These are phyloP conservation scores for Choanephora cucurbitarum DNA, from an alignment of 371 early-diverging fungal species.

Conservation along the genomic window DNA sequence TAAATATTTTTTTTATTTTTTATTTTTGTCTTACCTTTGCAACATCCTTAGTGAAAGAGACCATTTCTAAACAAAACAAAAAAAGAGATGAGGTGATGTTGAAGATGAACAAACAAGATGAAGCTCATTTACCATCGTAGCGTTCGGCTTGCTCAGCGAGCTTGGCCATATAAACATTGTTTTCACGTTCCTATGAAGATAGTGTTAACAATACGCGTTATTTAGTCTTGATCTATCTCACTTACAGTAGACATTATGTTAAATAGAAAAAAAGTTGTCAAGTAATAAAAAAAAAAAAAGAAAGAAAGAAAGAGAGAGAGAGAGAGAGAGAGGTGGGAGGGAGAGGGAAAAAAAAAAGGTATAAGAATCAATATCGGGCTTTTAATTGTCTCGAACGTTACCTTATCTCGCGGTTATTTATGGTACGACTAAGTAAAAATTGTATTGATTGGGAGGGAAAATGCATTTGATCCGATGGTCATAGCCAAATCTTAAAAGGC, in stretches of 20 bases:
- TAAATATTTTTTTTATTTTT: constrained; percentile 5
- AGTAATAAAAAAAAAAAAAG: constrained; percentile 6
- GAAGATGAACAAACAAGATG: background rate
- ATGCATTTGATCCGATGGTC: too few relatives aligned
- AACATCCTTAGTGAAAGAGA: constrained; percentile 89
- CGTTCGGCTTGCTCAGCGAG: constrained; percentile 99
- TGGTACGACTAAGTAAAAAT: background rate
- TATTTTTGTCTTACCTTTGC: constrained; percentile 47
- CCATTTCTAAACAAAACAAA: constrained; percentile 78
- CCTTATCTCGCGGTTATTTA: background rate
- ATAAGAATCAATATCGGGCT: background rate
- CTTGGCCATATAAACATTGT: constrained; percentile 90
- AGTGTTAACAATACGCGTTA: constrained; percentile 1
- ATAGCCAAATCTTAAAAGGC: too few relatives aligned
- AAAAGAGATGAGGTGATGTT: background rate
- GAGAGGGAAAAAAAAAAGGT: background rate
- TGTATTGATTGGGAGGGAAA: too few relatives aligned
- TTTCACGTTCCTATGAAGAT: constrained; percentile 46
- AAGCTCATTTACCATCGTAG: constrained; percentile 73
- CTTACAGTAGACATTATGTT: constrained; percentile 21
- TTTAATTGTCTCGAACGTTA: background rate
- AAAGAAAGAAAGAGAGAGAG: constrained; percentile 1
- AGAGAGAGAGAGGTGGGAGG: background rate
- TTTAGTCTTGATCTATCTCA: background rate
- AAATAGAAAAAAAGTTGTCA: background rate